Evolutionary conservation across 805 yeast genomes (phyloP), one percentile per base, ranked within the genome.

Genomic region (Metschnikowia hibisci): DNA sequence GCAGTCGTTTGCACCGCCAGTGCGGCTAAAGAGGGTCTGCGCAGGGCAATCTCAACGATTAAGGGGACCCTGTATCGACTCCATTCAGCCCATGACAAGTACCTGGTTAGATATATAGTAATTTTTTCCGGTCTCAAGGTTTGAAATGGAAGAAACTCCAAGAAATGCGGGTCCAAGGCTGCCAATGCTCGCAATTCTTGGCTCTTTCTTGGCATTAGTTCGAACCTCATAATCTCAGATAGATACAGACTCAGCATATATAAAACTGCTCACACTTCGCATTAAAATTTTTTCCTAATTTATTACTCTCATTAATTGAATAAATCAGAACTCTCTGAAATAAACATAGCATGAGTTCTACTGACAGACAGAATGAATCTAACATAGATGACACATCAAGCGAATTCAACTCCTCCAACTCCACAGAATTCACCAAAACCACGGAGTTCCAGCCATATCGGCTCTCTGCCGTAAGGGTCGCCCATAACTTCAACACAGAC

Each of bases 401-500:
- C 15, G 47, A 42, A 15, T 38, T 30, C 15, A 47, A 47, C 32
- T 39, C 50, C 6, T 47, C 50, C 8, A 32, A 41, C 12, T 47
- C 45, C 11, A 47, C 47, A 10, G 46, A 44, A 18, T 13, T 39
- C n/a, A 42, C 44, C 12, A 47, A 44, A 28, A 34, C 43, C 18
- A 33, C 45, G 4, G 51, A 47, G 27, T 42, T 44, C 9, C 32
- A 41, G 32, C 63, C 69, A 2, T 62, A 66, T 54, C 56, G 71
- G 32, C 53, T 62, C 36, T 26, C 75, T 0, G 56, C 66, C 14
- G 58, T 63, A 9, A 60, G 64, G 40, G 73, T 74, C 10, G 71
- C 64, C 15, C 52, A 60, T 9, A 44, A 55, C 14, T 74, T 67
- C 48, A 56, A 61, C 7, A 71, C 86, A 2, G 65, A 73, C 51